These are phyloP conservation scores for Helichrysum umbraculigerum DNA, from an alignment of 129 eudicot genomes.

Conservation along the genomic window DNA sequence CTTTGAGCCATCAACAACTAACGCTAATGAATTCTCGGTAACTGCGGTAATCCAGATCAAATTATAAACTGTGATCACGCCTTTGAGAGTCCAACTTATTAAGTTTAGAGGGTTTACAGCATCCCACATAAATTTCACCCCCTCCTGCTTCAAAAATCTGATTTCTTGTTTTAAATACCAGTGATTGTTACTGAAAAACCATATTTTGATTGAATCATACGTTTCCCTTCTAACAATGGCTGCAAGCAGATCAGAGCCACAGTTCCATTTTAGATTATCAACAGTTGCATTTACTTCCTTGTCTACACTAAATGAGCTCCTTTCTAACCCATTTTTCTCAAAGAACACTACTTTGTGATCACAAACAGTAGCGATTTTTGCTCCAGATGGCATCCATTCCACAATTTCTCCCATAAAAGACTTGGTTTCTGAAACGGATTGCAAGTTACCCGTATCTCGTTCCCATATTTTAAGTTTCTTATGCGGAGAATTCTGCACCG, in stretches of 20 bases:
- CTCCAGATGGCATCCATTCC: conserved; percentile 96
- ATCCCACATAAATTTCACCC: conserved; percentile 76
- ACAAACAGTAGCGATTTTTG: conserved; percentile 77
- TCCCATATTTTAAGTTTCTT: conserved; percentile 94
- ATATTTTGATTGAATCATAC: conserved; percentile 68
- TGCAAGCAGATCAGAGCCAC: conserved; percentile 83
- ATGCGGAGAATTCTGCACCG: conserved; percentile 36
- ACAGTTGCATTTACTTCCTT: conserved; percentile 44
- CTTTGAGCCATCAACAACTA: conserved; percentile 83
- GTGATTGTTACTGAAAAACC: conserved; percentile 86
- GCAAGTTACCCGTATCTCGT: conserved; percentile 80
- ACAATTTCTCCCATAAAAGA: conserved; percentile 55
- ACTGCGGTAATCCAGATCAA: conserved; percentile 86
- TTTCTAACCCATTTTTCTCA: conserved; percentile 87
- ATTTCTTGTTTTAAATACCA: conserved; percentile 97
- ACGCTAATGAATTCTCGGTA: conserved; percentile 69
- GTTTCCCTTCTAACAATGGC: conserved; percentile 65
- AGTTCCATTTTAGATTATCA: conserved; percentile 76
- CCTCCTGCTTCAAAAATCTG: conserved; percentile 54
- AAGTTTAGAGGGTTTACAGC: conserved; percentile 65
- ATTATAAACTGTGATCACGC: conserved; percentile 47
- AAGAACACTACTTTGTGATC: conserved; percentile 58
- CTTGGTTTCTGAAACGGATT: conserved; percentile 77
- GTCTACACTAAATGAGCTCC: conserved; percentile 72
- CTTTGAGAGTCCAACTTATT: conserved; percentile 74